A percentile compares a stretch with the other conserved stretches of the same genome.
phyloP scores from a whole-genome alignment of 768 basidiomycete genomes.

The Mycena olivaceomarginata region DNA sequence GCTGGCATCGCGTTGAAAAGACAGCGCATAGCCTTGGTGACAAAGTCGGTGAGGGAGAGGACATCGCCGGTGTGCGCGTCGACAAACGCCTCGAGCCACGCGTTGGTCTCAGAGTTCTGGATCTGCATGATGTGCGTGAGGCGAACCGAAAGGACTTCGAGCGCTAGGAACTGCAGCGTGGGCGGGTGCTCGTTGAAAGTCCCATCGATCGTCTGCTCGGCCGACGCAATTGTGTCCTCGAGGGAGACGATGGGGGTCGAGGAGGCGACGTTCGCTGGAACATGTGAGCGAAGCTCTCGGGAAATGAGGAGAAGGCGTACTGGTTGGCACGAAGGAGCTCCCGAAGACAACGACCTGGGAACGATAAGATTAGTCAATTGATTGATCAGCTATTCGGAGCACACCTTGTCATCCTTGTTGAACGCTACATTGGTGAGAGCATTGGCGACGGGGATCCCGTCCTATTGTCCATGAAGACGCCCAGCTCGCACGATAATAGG shows the following conservation, averaged over 20 bases:
- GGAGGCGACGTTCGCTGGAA: constrained; percentile 34
- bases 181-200: constrained; percentile 54
- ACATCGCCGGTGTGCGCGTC: constrained; percentile 64
- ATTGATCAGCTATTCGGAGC: neutral
- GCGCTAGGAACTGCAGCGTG: constrained; percentile 57
- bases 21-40: constrained; percentile 51
- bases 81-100: constrained; percentile 70
- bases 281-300: neutral
- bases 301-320: constrained; percentile 43
- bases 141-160: constrained; percentile 51
- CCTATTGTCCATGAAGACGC: constrained; percentile 31
- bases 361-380: neutral
- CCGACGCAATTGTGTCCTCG: constrained; percentile 53
- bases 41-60: constrained; percentile 67
- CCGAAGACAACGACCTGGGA: constrained; percentile 62
- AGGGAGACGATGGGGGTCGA: constrained; percentile 52
- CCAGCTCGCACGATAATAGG: too few relatives aligned
- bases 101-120: constrained; percentile 47
- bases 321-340: constrained; percentile 66
- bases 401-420: constrained; percentile 61
- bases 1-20: too few relatives aligned
- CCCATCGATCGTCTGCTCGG: constrained; percentile 52
- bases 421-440: constrained; percentile 68
- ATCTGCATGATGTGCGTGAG: constrained; percentile 54
- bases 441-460: constrained; percentile 57